Evolutionary conservation across 495 filamentous ascomycete genomes (phyloP).

Genomic region (Penicillium salamii): DNA sequence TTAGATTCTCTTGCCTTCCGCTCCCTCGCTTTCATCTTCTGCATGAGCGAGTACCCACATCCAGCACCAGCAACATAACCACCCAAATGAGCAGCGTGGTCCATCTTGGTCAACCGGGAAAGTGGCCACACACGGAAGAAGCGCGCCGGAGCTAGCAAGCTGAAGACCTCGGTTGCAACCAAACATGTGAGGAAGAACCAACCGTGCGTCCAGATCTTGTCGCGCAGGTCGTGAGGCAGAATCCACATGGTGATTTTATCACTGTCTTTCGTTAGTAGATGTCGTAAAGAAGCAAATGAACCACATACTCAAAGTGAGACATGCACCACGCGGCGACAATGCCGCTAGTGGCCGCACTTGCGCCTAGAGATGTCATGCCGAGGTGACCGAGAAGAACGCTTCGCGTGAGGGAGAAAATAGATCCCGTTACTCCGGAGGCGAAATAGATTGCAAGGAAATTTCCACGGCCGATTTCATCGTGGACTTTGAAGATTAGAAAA

Average conservation of each 20-base stretch:
- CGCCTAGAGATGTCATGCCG: constrained; percentile 59
- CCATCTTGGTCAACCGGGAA: constrained; percentile 41
- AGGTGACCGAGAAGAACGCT: constrained; percentile 55
- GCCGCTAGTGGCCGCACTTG: constrained; percentile 70
- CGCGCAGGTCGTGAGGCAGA: constrained; percentile 37
- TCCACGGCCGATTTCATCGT: constrained; percentile 85
- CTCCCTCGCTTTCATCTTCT: constrained; percentile 18
- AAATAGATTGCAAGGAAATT: constrained; percentile 80
- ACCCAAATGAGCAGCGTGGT: constrained; percentile 71
- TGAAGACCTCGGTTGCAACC: constrained; percentile 38
- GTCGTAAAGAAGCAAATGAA: neutral
- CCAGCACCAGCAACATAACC: constrained; percentile 56
- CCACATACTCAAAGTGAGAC: constrained; percentile 52
- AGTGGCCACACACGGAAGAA: constrained; percentile 21
- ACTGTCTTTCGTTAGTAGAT: constrained; percentile 21
- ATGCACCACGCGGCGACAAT: constrained; percentile 66
- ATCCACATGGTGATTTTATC: constrained; percentile 43
- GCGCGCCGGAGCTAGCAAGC: constrained; percentile 26
- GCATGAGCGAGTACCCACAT: constrained; percentile 27
- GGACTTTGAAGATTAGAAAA: constrained; percentile 44
- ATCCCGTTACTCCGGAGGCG: constrained; percentile 61
- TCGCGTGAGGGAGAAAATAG: constrained; percentile 57
- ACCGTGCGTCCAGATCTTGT: constrained; percentile 32
- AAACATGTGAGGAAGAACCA: constrained; percentile 37
- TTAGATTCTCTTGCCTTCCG: constrained; percentile 15